Conservation (phyloP, 768 basidiomycete species). For the Vararia minispora region DNA sequence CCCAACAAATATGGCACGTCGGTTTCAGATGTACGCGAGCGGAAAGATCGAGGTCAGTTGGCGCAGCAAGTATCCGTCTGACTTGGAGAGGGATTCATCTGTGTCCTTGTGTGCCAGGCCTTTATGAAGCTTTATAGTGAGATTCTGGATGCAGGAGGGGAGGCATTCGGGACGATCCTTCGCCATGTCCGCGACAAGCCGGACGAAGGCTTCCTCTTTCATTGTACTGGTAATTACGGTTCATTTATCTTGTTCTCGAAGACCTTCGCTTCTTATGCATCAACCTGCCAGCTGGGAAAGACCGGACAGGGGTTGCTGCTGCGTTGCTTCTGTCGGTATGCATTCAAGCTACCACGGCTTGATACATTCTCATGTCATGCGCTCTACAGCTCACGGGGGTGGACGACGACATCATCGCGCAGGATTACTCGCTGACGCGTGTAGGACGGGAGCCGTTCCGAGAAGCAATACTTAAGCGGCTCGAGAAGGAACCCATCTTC, state of each 20-base stretch:
- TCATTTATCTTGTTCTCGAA: background rate
- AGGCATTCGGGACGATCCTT: constrained; percentile 58
- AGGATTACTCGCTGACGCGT: constrained; percentile 69
- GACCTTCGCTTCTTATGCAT: background rate
- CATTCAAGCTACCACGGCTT: background rate
- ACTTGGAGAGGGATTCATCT: background rate
- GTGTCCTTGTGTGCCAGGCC: constrained; percentile 31
- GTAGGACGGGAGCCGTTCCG: constrained; percentile 74
- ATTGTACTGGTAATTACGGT: constrained; percentile 50
- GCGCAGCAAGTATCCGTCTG: background rate
- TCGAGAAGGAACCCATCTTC: constrained; percentile 62
- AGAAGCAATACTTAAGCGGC: constrained; percentile 54
- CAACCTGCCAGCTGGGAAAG: constrained; percentile 52
- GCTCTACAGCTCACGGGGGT: constrained; percentile 57
- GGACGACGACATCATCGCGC: constrained; percentile 47
- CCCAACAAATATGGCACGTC: constrained; percentile 72
- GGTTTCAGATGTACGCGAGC: constrained; percentile 66
- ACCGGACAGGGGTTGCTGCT: constrained; percentile 68
- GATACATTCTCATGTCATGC: background rate
- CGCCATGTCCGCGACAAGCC: constrained; percentile 66
- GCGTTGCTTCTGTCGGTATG: constrained; percentile 61
- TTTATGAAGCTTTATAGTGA: constrained; percentile 76
- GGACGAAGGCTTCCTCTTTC: constrained; percentile 53
- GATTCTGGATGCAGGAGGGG: constrained; percentile 64
- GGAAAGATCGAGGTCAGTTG: constrained; percentile 63